phyloP scores from a whole-genome alignment of 2,329 filamentous ascomycete species.

The Pyrenophora tritici-repentis region DNA sequence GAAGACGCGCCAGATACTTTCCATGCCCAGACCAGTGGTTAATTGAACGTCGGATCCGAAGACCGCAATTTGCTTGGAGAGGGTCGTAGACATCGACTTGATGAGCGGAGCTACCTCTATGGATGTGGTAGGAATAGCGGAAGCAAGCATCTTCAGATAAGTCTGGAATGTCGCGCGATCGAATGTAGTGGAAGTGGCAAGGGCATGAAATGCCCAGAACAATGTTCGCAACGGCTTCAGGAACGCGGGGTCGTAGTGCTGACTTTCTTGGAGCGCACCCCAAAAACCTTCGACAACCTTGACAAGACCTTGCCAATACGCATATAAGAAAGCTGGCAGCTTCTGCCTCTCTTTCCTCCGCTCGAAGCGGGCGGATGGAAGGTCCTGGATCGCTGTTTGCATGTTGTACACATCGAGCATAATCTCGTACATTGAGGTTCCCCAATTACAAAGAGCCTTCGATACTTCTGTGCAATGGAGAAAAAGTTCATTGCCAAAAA shows the following conservation, averaged over 20 bases:
- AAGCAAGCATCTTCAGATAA: constrained; percentile 51
- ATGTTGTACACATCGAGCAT: constrained; percentile 39
- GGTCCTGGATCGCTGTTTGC: constrained; percentile 31
- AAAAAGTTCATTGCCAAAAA: constrained; percentile 53
- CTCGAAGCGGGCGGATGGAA: constrained; percentile 42
- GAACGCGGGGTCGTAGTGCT: constrained; percentile 17
- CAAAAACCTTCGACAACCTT: constrained; percentile 24
- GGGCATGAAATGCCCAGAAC: constrained; percentile 56
- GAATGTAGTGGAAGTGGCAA: constrained; percentile 50
- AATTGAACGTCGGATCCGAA: constrained; percentile 75
- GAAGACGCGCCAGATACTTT: constrained; percentile 74
- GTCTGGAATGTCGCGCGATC: constrained; percentile 61
- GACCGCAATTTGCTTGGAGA: constrained; percentile 35
- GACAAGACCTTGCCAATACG: constrained; percentile 28
- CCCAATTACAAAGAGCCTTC: constrained; percentile 16
- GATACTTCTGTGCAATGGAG: constrained; percentile 31
- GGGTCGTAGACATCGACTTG: constrained; percentile 30
- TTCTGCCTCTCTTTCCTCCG: constrained; percentile 44
- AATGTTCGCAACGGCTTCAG: constrained; percentile 44
- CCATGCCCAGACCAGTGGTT: constrained; percentile 78
- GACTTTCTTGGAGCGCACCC: constrained; percentile 11
- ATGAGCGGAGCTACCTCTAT: constrained; percentile 21
- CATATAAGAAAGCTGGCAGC: constrained; percentile 37
- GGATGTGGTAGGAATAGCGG: constrained; percentile 14
- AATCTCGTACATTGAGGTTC: constrained; percentile 36